Percentiles rank a stretch among this genome's conserved stretches.
Evolutionary conservation across 1,284 basidiomycete genomes (phyloP).

Genomic region (Amylostereum areolatum): DNA sequence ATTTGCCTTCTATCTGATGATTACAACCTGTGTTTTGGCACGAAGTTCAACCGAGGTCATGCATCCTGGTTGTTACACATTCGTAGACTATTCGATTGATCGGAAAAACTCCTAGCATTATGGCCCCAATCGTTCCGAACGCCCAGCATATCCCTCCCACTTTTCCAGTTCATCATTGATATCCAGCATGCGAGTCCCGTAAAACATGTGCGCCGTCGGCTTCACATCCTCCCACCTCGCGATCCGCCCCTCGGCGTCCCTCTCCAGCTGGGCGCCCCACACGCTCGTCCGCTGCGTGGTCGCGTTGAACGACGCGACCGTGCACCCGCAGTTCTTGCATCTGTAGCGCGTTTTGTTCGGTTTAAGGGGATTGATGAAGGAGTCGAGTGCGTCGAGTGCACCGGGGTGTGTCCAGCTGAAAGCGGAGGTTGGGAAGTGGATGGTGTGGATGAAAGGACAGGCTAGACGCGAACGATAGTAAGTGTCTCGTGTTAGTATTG

Average conservation of each 20-base stretch:
- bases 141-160: constrained; percentile 54
- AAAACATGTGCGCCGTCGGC: constrained; percentile 61
- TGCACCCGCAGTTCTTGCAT: constrained; percentile 52
- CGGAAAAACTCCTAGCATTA: no score
- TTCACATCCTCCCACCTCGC: constrained; percentile 43
- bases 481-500: background rate
- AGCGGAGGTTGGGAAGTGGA: constrained; percentile 42
- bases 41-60: no score
- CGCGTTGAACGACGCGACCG: constrained; percentile 43
- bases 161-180: constrained; percentile 48
- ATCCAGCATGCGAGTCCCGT: constrained; percentile 53
- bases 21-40: no score
- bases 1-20: no score
- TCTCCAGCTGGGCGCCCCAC: constrained; percentile 48
- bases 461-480: constrained; percentile 26
- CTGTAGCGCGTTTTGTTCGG: constrained; percentile 53
- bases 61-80: no score
- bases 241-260: constrained; percentile 42
- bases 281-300: constrained; percentile 42
- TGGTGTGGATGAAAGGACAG: constrained; percentile 53
- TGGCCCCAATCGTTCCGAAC: constrained; percentile 28
- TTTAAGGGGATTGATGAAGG: constrained; percentile 39
- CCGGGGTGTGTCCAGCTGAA: constrained; percentile 49
- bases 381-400: constrained; percentile 31
- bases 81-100: no score